Conservation (phyloP, 2,329 filamentous ascomycete genomes). For the Cercospora berteroae region DNA sequence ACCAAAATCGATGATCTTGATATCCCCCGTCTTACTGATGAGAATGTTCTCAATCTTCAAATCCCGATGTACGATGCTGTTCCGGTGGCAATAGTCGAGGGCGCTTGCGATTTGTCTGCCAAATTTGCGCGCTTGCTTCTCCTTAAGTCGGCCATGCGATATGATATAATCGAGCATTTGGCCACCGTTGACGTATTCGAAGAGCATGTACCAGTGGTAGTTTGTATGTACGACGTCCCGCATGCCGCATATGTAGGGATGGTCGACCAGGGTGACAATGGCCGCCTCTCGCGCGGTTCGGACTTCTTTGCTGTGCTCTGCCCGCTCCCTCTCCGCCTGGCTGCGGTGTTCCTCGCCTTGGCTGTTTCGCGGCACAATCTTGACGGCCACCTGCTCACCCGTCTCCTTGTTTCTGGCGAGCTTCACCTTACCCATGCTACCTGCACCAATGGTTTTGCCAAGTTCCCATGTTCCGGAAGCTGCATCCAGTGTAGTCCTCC, state of each 20-base stretch:
- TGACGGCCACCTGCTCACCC: constrained; percentile 93
- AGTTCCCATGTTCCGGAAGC: constrained; percentile 85
- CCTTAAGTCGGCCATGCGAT: constrained; percentile 93
- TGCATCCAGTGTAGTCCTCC: constrained; percentile 81
- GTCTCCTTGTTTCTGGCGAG: constrained; percentile 86
- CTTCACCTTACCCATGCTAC: constrained; percentile 99
- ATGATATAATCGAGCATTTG: constrained; percentile 99
- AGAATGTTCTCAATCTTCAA: constrained; percentile 99
- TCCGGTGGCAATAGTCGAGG: constrained; percentile 94
- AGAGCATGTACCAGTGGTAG: constrained; percentile 99
- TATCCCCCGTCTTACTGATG: constrained; percentile 97
- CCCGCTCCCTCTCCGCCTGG: constrained; percentile 74
- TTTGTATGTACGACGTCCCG: constrained; percentile 92
- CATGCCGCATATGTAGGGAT: constrained; percentile 94
- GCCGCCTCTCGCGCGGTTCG: constrained; percentile 92
- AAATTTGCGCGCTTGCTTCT: constrained; percentile 97
- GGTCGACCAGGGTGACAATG: constrained; percentile 89
- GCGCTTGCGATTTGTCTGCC: constrained; percentile 95
- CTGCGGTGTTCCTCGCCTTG: constrained; percentile 72
- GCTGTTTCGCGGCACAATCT: constrained; percentile 90
- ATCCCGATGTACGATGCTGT: constrained; percentile 96
- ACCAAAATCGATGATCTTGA: constrained; percentile 99
- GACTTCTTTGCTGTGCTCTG: constrained; percentile 95
- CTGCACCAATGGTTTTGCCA: constrained; percentile 94
- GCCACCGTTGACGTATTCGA: constrained; percentile 96